phyloP scores from a whole-genome alignment of 2,329 filamentous ascomycete species.

The Sphaerostilbella broomeana region DNA sequence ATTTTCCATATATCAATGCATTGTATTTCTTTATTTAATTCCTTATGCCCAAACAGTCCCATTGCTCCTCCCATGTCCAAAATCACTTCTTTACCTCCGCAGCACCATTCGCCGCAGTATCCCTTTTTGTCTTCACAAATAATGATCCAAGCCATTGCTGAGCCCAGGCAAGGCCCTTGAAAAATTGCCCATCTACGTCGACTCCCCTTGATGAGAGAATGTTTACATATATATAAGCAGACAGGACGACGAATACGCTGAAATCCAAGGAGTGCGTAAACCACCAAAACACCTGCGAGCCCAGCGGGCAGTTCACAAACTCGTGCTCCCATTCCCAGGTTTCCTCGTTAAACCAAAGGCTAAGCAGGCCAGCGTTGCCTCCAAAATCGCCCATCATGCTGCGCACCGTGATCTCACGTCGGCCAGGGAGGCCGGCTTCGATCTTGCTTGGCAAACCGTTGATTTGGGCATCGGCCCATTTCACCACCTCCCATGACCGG shows the following conservation, averaged over 20 bases:
- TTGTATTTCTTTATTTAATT: too few species aligned
- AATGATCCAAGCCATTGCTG: conserved; percentile 14
- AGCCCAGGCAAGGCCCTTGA: conserved; percentile 15
- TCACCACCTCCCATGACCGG: conserved; percentile 43
- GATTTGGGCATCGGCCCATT: conserved; percentile 40
- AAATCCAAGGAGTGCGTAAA: conserved; percentile 70
- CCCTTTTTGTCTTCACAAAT: conserved; percentile 6
- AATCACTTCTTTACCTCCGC: too few species aligned
- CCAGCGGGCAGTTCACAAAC: conserved; percentile 70
- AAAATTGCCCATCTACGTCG: conserved; percentile 28
- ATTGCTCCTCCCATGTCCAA: too few species aligned
- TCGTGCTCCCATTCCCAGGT: conserved; percentile 74
- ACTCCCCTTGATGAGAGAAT: conserved; percentile 26
- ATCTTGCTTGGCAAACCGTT: conserved; percentile 29
- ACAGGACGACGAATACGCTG: conserved; percentile 29
- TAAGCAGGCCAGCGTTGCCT: conserved; percentile 85
- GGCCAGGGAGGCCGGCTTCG: conserved; percentile 46
- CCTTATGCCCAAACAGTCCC: too few species aligned
- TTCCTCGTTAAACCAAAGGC: conserved; percentile 76
- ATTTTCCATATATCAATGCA: too few species aligned
- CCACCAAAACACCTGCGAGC: conserved; percentile 94
- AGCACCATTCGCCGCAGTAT: too few species aligned
- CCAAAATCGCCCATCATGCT: conserved; percentile 98
- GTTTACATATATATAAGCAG: conserved; percentile 21
- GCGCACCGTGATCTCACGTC: conserved; percentile 86